phyloP scores from a whole-genome alignment of 2,329 filamentous ascomycete species.

The Talaromyces albobiverticillius region DNA sequence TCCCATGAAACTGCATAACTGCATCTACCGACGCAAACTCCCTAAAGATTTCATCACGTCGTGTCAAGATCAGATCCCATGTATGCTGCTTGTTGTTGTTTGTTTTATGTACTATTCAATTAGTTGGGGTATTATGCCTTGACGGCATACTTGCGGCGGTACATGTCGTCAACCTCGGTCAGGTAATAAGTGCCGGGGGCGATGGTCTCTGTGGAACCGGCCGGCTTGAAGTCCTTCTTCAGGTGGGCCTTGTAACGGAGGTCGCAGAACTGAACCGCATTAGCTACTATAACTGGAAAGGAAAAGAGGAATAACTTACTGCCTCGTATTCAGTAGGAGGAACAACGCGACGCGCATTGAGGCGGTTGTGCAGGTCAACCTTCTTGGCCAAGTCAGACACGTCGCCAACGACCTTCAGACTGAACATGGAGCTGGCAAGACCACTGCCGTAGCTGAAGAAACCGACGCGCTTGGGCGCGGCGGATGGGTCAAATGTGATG shows the following conservation, averaged over 20 bases:
- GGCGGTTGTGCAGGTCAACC: conserved; percentile 66
- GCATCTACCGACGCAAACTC: no score
- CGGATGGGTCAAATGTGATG: conserved; percentile 59
- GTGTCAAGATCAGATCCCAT: background rate
- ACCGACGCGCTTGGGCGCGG: conserved; percentile 69
- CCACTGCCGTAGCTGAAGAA: conserved; percentile 80
- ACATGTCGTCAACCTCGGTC: conserved; percentile 78
- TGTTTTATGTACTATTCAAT: no score
- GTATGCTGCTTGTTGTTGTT: no score
- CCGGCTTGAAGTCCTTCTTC: conserved; percentile 72
- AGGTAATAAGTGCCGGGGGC: conserved; percentile 72
- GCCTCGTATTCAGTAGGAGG: conserved; percentile 70
- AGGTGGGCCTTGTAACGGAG: conserved; percentile 80
- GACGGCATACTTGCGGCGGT: conserved; percentile 73
- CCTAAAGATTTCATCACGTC: conserved; percentile 10
- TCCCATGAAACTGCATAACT: no score
- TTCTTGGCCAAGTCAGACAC: conserved; percentile 65
- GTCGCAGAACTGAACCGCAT: conserved; percentile 64
- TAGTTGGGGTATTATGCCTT: conserved; percentile 58
- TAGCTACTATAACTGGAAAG: conserved; percentile 4
- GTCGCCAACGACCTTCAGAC: conserved; percentile 63
- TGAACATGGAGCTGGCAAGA: conserved; percentile 72
- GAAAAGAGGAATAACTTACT: conserved; percentile 47
- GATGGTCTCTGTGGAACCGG: conserved; percentile 66
- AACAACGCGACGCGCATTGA: conserved; percentile 64